A percentile compares a stretch with the other conserved stretches of the same genome.
These are phyloP conservation scores for Ensete ventricosum DNA, from an alignment of 176 grass and related monocot species.

Conservation along the genomic window DNA sequence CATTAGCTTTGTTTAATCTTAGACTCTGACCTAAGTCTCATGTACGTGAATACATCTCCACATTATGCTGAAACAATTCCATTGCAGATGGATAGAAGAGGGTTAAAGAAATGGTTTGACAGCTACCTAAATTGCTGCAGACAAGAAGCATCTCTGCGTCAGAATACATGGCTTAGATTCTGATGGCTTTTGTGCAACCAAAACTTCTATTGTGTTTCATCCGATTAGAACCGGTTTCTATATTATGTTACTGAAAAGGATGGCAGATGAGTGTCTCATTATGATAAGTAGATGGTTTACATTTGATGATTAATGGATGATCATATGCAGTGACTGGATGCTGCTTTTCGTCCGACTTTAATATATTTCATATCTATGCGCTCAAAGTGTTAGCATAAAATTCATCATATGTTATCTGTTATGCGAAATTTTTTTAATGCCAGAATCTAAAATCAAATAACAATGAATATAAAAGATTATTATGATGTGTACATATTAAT, in stretches of 20 bases:
- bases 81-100: not conserved
- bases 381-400: no score
- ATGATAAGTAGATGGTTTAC: not conserved
- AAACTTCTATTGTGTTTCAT: not conserved
- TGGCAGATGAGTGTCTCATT: not conserved
- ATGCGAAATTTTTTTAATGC: no score
- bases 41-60: not conserved
- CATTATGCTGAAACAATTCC: not conserved
- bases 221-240: not conserved
- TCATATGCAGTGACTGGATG: no score
- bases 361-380: no score
- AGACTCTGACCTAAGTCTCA: not conserved
- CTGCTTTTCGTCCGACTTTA: no score
- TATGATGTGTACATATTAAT: no score
- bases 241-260: not conserved
- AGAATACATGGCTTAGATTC: not conserved
- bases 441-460: no score
- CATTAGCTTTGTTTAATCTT: not conserved
- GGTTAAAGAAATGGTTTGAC: not conserved
- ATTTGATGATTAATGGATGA: no score
- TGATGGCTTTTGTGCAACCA: not conserved
- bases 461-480: no score
- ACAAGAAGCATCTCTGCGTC: not conserved
- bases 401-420: no score
- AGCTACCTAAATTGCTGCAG: not conserved